Base-by-base conservation (phyloP, 2,329 filamentous ascomycete species). In the Zasmidium angulare region DNA sequence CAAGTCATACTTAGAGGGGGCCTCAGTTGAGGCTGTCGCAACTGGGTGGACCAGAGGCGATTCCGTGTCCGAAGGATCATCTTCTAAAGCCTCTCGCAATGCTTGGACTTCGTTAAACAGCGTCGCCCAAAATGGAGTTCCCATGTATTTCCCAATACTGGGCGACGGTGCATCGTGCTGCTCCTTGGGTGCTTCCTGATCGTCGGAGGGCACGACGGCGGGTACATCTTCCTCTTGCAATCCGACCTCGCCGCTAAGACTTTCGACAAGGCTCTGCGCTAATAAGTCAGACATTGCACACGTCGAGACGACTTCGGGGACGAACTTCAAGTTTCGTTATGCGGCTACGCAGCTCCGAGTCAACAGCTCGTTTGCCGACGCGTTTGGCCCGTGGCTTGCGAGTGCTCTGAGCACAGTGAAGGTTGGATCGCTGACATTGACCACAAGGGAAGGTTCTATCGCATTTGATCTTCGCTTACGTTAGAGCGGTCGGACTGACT, bases 81-180 rank as follows among this genome's bases (percentile, higher is more conserved):
- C 68, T 50, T 70, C 68, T 10, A 71, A 55, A 26, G 65, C 65
- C 24, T 72, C 67, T 48, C 64, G 53, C 14, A 72, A 56, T 19
- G 64, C 67, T 60, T 69, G 67, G 1, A 72, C 69, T 58, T 72
- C 69, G 24, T 59, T 61, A 14, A 65, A 66, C 4, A 72, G 60
- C 9, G 63, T 64, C 1, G 65, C 64, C 69, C 69, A 72, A 63
- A 72, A 72, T 1, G 62, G 55, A 53, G 63, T 68, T 24, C 62
- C 63, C 10, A 69, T 60, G 54, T 68, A 71, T 50, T 63, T 65
- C 17, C 64, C 64, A 19, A 53, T 21, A 11, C 50, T 12, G 7
- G 48, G 48, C 17, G 58, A 58, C 7, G 57, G 49, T 17, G 43
- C 14, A 29, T 36, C 36, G 17, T 46, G 26, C 19, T 50, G 51